Evolutionary conservation across 176 grass and related monocot genomes (phyloP).

Genomic region (Eleusine indica): DNA sequence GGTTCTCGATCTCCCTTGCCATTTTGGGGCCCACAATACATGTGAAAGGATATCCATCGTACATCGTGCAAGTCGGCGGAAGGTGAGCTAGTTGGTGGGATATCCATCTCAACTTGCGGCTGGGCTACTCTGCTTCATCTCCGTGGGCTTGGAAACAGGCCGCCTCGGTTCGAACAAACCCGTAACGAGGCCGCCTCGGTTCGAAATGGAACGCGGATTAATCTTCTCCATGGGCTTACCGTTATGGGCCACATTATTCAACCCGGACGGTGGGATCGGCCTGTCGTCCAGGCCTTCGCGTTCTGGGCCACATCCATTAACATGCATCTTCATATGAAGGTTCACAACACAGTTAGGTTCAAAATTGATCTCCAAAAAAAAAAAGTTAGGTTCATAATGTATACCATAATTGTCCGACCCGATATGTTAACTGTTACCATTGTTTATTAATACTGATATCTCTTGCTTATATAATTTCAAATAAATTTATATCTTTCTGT

Average conservation of each 20-base stretch:
- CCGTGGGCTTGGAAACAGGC: not conserved
- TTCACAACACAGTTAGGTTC: too few species aligned
- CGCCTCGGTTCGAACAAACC: too few species aligned
- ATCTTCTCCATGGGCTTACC: not conserved
- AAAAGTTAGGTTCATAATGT: too few species aligned
- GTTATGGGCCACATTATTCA: too few species aligned
- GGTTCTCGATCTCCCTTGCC: not conserved
- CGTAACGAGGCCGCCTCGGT: not conserved
- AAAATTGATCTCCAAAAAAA: too few species aligned
- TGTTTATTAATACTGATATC: too few species aligned
- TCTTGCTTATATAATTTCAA: too few species aligned
- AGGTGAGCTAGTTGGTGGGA: not conserved
- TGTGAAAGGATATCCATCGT: conserved; percentile 5
- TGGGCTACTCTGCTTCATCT: not conserved
- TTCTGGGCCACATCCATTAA: not conserved
- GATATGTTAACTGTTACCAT: too few species aligned
- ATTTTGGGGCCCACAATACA: not conserved
- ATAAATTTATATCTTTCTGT: too few species aligned
- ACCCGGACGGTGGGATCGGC: too few species aligned
- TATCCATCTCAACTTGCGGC: not conserved
- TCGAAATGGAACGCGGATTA: not conserved
- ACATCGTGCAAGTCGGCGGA: not conserved
- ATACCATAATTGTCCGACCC: too few species aligned
- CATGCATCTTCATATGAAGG: not conserved
- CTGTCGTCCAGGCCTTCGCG: not conserved